Evolutionary conservation across 257 asterid genomes (phyloP), one percentile per base, ranked within the genome.

Genomic region (Rauvolfia tetraphylla): DNA sequence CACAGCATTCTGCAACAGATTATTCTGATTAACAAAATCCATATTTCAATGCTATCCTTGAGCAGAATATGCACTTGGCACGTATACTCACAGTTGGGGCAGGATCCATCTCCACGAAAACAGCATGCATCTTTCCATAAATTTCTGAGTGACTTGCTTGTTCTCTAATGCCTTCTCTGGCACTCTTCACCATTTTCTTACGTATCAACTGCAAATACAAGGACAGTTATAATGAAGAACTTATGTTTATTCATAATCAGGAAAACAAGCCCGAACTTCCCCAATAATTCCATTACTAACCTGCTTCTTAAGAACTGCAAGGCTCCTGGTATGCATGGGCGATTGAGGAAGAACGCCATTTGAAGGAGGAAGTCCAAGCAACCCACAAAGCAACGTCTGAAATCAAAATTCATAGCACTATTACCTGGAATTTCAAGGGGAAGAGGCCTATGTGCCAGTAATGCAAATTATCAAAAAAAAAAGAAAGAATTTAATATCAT

Each of bases 261-360:
- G 27, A 9, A 71, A 71, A 48, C 77, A 61, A 73, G 20, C 17
- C 29, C 54, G 4, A 31, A 33, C 34, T 66, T 74, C 18, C 39
- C 31, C 23, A 17, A 63, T 46, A 54, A 75, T 72, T 44, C 48
- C 74, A 72, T 63, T n/a, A 27, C 84, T 39, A 48, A 93, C 98
- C 97, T 90, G 98, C 81, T 80, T 93, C 89, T 90, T 91, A 65
- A 95, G 97, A 77, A 88, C 90, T 9, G 97, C 97, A 79, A 95
- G 99, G 80, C 99, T 95, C 79, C 89, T 87, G 29, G 99, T 92
- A 72, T 95, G 99, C 99, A 95, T 95, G 31, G 99, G 99, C 33
- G 99, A 92, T 85, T 95, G 99, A 20, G 99, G 99, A 80, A 95
- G 97, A 74, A 95, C 99, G 36, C 99, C 99, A 70, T 95, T 95